These are phyloP conservation scores for Lactuca sativa DNA, from an alignment of 129 eudicot species.

Conservation along the genomic window DNA sequence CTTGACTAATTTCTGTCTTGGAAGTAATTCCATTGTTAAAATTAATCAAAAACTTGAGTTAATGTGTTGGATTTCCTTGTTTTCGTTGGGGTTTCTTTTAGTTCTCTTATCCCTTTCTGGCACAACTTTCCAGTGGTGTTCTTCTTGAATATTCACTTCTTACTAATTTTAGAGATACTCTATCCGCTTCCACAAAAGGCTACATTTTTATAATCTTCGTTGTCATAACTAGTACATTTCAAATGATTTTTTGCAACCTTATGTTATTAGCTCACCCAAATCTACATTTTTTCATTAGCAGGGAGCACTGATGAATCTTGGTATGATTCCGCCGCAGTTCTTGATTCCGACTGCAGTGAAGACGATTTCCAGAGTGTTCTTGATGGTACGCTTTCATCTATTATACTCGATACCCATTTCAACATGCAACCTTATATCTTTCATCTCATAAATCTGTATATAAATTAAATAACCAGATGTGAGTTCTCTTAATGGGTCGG, in stretches of 20 bases:
- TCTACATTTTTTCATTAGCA: constrained; percentile 27
- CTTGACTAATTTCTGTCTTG: constrained; percentile 9
- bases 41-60: background rate
- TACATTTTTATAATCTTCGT: background rate
- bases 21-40: background rate
- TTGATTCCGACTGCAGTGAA: constrained; percentile 92
- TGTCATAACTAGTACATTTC: constrained; percentile 1
- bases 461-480: constrained; percentile 43
- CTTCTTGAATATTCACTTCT: constrained; percentile 26
- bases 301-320: constrained; percentile 86
- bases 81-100: constrained; percentile 11
- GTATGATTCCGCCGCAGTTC: constrained; percentile 75
- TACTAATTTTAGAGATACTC: constrained; percentile 30
- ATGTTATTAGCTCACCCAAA: background rate
- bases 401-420: background rate
- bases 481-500: constrained; percentile 53
- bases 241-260: background rate
- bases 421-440: background rate
- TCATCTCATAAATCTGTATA: background rate
- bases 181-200: background rate
- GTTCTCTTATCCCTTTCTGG: constrained; percentile 15
- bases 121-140: constrained; percentile 26
- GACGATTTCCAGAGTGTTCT: constrained; percentile 90
- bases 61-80: constrained; percentile 15
- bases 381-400: constrained; percentile 53